These are phyloP conservation scores for Noccaea bulbosa DNA, from an alignment of 345 rosid species.

Conservation along the genomic window DNA sequence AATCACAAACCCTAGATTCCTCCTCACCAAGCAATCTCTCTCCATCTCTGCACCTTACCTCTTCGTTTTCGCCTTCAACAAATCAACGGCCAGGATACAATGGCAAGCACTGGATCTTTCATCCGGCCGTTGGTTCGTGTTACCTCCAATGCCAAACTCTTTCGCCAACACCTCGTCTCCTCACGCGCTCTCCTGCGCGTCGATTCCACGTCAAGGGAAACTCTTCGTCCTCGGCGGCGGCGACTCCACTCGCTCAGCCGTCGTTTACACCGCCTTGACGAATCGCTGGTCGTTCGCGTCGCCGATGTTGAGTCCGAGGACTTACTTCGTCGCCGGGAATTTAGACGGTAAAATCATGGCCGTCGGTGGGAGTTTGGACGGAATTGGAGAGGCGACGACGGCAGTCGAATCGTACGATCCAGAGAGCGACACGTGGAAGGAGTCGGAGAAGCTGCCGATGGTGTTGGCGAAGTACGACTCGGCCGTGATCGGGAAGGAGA, in stretches of 20 bases:
- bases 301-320: constrained; percentile 60
- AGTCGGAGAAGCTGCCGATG: constrained; percentile 42
- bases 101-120: constrained; percentile 73
- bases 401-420: constrained; percentile 62
- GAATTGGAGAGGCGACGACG: constrained; percentile 42
- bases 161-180: constrained; percentile 53
- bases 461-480: constrained; percentile 69
- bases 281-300: constrained; percentile 66
- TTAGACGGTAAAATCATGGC: constrained; percentile 57
- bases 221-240: constrained; percentile 75
- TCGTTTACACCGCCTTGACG: constrained; percentile 52
- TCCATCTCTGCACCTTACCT: constrained; percentile 57
- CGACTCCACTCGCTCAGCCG: constrained; percentile 42
- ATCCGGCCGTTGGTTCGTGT: constrained; percentile 65
- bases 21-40: constrained; percentile 49
- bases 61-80: constrained; percentile 64
- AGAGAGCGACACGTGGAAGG: constrained; percentile 55
- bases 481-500: constrained; percentile 53
- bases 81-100: constrained; percentile 62
- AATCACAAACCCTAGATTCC: constrained; percentile 55
- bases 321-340: constrained; percentile 56
- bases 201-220: constrained; percentile 63
- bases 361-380: constrained; percentile 60
- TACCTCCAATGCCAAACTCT: constrained; percentile 71
- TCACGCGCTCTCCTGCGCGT: constrained; percentile 61